Evolutionary conservation across 495 filamentous ascomycete genomes (phyloP), one percentile per base, ranked within the genome.

Genomic region (Aspergillus heteromorphus): DNA sequence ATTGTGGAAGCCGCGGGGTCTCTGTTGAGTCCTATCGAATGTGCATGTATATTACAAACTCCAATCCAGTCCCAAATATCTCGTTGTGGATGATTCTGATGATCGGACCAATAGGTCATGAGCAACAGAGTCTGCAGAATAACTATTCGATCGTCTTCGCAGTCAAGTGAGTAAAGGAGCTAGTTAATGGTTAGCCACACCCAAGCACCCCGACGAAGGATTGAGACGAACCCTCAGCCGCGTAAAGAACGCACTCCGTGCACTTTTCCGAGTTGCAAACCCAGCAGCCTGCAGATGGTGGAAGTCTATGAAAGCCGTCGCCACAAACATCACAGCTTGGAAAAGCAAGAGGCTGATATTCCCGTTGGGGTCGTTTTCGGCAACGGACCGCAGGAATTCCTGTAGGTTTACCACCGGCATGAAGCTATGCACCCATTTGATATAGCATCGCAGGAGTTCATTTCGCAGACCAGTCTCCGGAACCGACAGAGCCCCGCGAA

Each of bases 51-150:
- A 51, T 90, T 89, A 29, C 87, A 89, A 5, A 91, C 79, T 11
- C 88, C 89, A 73, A 92, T 89, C 88, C 87, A 92, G 58, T 92
- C 87, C 87, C 87, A 91, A 16, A 87, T 91, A 65, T 93, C 89
- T 62, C 65, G 58, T 20, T 89, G 86, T 0, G 87, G 86, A 2
- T 83, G 87, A 38, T 72, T 72, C 48, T 70, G 65, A 7, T 66
- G 65, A 66, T 92, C 87, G 53, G 90, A 90, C 87, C 88, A 92
- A 62, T 90, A 92, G 5, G 88, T 91, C 84, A 93, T 87, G 19
- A 95, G 74, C 8, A 95, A 73, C 0, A 92, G 73, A 14, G 86
- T 80, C 66, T 95, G 90, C 5, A 92, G 78, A 38, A 92, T 80
- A n/a, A 83, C 75, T 34, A 93, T 80, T 29, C 88, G 86, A 54